Evolutionary conservation across 164 flowering plant genomes (phyloP), one percentile per base, ranked within the genome.

Genomic region (Chloranthus sessilifolius): DNA sequence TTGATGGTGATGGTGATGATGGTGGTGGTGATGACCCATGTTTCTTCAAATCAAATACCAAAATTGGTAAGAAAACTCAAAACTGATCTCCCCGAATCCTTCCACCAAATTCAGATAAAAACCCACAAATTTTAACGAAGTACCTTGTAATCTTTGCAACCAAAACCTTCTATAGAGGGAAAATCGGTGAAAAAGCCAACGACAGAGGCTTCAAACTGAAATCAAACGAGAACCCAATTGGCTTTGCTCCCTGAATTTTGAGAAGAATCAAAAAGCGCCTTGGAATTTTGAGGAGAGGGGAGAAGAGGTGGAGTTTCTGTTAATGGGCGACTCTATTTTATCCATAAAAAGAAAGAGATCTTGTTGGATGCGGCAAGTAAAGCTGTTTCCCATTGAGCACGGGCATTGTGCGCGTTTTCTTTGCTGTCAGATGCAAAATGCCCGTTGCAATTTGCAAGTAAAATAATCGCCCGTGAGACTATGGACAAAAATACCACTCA

Each of bases 1-100:
- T 34, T 33, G 42, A 46, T 66, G 70, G 44, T 44, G 55, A 17
- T 37, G 45, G 20, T 55, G 51, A 1, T 55, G 53, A 19, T 45
- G 64, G 11, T 48, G 48, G 5, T 40, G 62, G n/a, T 52, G 63
- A 7, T 47, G 47, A 19, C 56, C 47, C 70, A 56, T 61, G 11
- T 50, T n/a, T 35, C 14, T n/a, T 53, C 44, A 26, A 45, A 26
- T 45, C 49, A 26, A 45, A 24, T 12, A 21, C 26, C 30, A 24
- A 8, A n/a, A 23, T 12, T 24, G 16, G 30, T 10, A 25, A 2
- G 27, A 43, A 22, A 5, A 12, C 30, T 6, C n/a, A 37, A 37
- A 37, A 15, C 40, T 12, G 14, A 37, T 15, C 3, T 12, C 40
- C 6, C 17, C 5, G 14, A 4, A 15, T 15, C 40, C 14, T 14